Evolutionary conservation across 1,139 yeast genomes (phyloP).

Genomic region (Geotrichum cucujoidarum): DNA sequence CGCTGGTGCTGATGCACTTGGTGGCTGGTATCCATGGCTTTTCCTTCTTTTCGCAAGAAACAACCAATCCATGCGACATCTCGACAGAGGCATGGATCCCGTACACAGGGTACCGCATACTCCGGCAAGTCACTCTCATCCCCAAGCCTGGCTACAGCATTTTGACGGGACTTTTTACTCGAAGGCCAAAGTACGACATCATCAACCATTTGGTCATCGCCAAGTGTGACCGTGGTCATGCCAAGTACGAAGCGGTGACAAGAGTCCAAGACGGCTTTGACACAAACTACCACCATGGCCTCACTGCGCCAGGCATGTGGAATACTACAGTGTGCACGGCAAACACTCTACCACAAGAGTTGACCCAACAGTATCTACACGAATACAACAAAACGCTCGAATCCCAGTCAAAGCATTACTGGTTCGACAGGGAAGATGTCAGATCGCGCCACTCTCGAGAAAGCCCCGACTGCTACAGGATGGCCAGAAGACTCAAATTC

Average conservation of each 20-base stretch:
- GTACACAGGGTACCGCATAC: conserved; percentile 58
- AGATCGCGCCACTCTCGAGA: neutral
- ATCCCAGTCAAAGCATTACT: neutral
- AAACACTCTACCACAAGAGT: neutral
- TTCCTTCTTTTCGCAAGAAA: neutral
- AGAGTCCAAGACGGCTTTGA: neutral
- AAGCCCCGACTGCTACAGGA: conserved; percentile 5
- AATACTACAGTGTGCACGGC: conserved; percentile 9
- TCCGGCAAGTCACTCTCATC: conserved; percentile 32
- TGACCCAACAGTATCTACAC: too few relatives aligned
- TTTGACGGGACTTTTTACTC: neutral
- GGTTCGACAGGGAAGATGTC: neutral
- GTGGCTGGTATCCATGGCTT: neutral
- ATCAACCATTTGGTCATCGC: conserved; percentile 6
- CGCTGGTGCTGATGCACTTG: neutral
- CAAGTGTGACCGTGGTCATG: conserved; percentile 13
- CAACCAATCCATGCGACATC: conserved; percentile 38
- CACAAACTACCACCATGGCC: neutral
- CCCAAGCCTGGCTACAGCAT: conserved; percentile 7
- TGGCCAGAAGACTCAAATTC: conserved; percentile 10
- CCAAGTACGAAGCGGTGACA: conserved; percentile 9
- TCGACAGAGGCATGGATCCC: conserved; percentile 33
- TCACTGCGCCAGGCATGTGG: conserved; percentile 3
- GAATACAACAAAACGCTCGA: neutral
- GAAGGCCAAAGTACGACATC: conserved; percentile 1